A percentile compares a stretch with the other conserved stretches of the same genome.
These are phyloP conservation scores for Sphaerosporella brunnea DNA, from an alignment of 495 filamentous ascomycete species.

Conservation along the genomic window DNA sequence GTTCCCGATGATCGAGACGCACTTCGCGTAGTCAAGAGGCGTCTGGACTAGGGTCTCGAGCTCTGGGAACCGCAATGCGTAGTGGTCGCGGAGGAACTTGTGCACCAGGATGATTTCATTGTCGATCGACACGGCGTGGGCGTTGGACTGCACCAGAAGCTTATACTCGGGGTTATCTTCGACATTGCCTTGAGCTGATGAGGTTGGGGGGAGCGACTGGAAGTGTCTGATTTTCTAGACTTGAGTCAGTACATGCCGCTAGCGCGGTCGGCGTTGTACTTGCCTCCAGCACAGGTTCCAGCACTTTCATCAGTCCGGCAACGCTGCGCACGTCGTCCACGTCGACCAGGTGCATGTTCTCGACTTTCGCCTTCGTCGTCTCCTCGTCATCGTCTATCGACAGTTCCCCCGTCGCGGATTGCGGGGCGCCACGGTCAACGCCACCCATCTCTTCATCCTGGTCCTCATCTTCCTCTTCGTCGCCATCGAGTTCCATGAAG, in stretches of 20 bases:
- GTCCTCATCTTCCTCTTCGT: conserved; percentile 29
- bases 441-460: conserved; percentile 38
- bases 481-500: conserved; percentile 33
- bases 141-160: conserved; percentile 65
- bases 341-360: conserved; percentile 57
- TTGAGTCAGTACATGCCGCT: conserved; percentile 23
- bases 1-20: conserved; percentile 83
- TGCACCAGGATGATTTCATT: conserved; percentile 84
- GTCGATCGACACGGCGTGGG: conserved; percentile 71
- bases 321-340: conserved; percentile 60
- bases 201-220: conserved; percentile 48
- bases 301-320: conserved; percentile 53
- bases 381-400: conserved; percentile 44
- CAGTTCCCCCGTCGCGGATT: conserved; percentile 27
- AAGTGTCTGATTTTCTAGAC: conserved; percentile 45
- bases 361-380: conserved; percentile 52
- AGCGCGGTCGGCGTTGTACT: conserved; percentile 18
- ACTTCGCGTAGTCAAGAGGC: conserved; percentile 88
- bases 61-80: conserved; percentile 83
- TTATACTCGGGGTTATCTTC: conserved; percentile 80
- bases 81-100: conserved; percentile 90
- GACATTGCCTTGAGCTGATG: conserved; percentile 48
- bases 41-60: conserved; percentile 86
- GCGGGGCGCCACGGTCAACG: conserved; percentile 9
- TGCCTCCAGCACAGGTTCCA: conserved; percentile 64